phyloP scores from a whole-genome alignment of 2,329 filamentous ascomycete species.

The Talaromyces piceae region DNA sequence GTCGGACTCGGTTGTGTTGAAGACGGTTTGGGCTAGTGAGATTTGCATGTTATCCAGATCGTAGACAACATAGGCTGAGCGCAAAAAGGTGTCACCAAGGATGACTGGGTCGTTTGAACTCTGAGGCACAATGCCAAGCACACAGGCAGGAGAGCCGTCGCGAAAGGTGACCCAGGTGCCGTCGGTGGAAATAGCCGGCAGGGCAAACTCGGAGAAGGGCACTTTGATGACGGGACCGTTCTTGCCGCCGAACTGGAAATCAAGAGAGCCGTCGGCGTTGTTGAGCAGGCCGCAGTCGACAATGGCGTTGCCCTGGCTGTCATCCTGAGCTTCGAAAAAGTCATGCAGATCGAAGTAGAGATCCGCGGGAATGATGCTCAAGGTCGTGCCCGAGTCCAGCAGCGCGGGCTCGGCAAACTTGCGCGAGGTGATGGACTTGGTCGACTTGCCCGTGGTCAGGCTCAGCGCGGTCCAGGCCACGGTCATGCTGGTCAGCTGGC shows the following conservation, averaged over 20 bases:
- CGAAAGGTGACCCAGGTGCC: slow-evolving; percentile 34
- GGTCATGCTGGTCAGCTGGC: slow-evolving; percentile 38
- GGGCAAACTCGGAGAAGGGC: slow-evolving; percentile 47
- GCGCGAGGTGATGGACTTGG: slow-evolving; percentile 24
- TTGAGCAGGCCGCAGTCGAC: slow-evolving; percentile 36
- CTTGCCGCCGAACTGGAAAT: slow-evolving; percentile 48
- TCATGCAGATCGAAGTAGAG: slow-evolving; percentile 49
- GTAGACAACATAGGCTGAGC: slow-evolving; percentile 66
- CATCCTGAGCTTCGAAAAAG: slow-evolving; percentile 21
- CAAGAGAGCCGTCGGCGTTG: slow-evolving; percentile 33
- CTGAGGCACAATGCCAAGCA: slow-evolving; percentile 58
- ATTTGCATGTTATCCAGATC: slow-evolving; percentile 63
- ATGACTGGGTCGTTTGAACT: slow-evolving; percentile 44
- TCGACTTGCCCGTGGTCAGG: slow-evolving; percentile 23
- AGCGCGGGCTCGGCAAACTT: slow-evolving; percentile 46
- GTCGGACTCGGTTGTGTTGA: slow-evolving; percentile 34
- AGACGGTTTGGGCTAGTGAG: slow-evolving; percentile 58
- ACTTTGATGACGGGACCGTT: slow-evolving; percentile 17
- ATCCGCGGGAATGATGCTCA: slow-evolving; percentile 60
- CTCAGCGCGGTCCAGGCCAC: slow-evolving; percentile 40
- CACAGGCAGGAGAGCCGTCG: slow-evolving; percentile 40
- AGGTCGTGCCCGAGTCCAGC: slow-evolving; percentile 67
- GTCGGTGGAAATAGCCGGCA: slow-evolving; percentile 45
- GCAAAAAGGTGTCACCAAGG: slow-evolving; percentile 65
- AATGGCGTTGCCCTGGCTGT: slow-evolving; percentile 22